Evolutionary conservation across 2,329 filamentous ascomycete genomes (phyloP), one percentile per base, ranked within the genome.

Genomic region (Xylaria sp.): DNA sequence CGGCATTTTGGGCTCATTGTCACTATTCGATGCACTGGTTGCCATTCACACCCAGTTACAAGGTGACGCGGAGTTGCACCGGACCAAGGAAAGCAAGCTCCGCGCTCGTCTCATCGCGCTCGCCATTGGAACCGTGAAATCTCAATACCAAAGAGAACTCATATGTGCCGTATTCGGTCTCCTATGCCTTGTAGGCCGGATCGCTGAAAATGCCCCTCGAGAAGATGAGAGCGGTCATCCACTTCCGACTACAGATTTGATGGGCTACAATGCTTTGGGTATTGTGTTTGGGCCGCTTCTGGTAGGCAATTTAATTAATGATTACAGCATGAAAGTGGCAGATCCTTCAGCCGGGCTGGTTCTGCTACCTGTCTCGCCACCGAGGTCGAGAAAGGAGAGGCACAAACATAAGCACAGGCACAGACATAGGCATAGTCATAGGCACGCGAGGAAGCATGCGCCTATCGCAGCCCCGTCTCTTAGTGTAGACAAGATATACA

Each of bases 111-210:
- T 92, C 3, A 90, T 92, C 69, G 89, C 90, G 1, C 79, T 92
- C 40, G 88, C 88, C 8, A 84, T 92, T 50, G 83, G 84, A 1
- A 87, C 87, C 0, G 79, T 91, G n/a, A 81, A 82, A 63, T 91
- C 88, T 0, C 84, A 84, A 62, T 88, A 87, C 68, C 85, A 88
- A 50, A 83, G 89, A 27, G 88, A 91, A 55, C 80, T 92, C 3
- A 89, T 92, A 51, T 91, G 87, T 69, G 87, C 88, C 5, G 88
- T 92, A 0, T 90, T 92, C 75, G 90, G 90, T 0, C 81, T 92
- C 13, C 80, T 92, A 12, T 88, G 85, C 61, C 81, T 90, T 44
- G 84, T 92, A 64, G 90, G 88, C 1, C 81, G 86, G 29, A 80
- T 84, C 4, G 87, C 88, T 1, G 87, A 91, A 75, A 82, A 81